Percentiles rank a stretch among this genome's conserved stretches.
Evolutionary conservation across 331 rosid species (phyloP).

Genomic region (Pyracantha coccinea): DNA sequence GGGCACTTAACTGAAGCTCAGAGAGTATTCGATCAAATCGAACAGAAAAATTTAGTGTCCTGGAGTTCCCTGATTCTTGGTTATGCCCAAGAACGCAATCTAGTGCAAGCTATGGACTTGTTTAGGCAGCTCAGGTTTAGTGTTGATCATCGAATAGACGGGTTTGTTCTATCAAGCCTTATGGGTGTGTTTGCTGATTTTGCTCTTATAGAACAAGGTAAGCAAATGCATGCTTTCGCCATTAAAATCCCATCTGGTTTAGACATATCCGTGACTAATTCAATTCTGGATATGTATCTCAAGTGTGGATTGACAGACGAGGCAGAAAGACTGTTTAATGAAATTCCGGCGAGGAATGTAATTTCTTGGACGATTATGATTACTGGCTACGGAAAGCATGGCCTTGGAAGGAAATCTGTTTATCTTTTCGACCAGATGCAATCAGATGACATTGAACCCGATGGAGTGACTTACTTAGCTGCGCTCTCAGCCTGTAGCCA

Average conservation of each 20-base stretch:
- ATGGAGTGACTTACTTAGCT: slow-evolving; percentile 46
- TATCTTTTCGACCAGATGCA: slow-evolving; percentile 41
- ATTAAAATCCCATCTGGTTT: slow-evolving; percentile 45
- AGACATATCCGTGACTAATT: slow-evolving; percentile 48
- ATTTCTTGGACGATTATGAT: slow-evolving; percentile 71
- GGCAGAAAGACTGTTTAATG: slow-evolving; percentile 40
- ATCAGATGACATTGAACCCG: slow-evolving; percentile 32
- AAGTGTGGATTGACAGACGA: slow-evolving; percentile 49
- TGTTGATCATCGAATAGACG: slow-evolving; percentile 31
- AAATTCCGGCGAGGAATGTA: slow-evolving; percentile 29
- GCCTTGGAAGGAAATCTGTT: slow-evolving; percentile 41
- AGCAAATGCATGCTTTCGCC: slow-evolving; percentile 57
- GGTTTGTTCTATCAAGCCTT: slow-evolving; percentile 50
- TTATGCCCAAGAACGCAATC: slow-evolving; percentile 48
- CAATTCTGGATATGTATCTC: slow-evolving; percentile 61
- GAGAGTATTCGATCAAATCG: slow-evolving; percentile 41
- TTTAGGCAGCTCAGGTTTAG: slow-evolving; percentile 46
- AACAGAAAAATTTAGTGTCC: slow-evolving; percentile 37
- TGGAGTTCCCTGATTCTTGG: slow-evolving; percentile 59
- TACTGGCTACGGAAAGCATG: slow-evolving; percentile 65
- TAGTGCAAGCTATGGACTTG: slow-evolving; percentile 44
- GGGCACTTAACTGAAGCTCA: slow-evolving; percentile 32
- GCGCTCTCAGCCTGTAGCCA: slow-evolving; percentile 69
- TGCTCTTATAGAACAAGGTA: slow-evolving; percentile 52
- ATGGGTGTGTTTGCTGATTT: slow-evolving; percentile 56